These are phyloP conservation scores for Mallotus japonicus DNA, from an alignment of 441 rosid species.

Conservation along the genomic window DNA sequence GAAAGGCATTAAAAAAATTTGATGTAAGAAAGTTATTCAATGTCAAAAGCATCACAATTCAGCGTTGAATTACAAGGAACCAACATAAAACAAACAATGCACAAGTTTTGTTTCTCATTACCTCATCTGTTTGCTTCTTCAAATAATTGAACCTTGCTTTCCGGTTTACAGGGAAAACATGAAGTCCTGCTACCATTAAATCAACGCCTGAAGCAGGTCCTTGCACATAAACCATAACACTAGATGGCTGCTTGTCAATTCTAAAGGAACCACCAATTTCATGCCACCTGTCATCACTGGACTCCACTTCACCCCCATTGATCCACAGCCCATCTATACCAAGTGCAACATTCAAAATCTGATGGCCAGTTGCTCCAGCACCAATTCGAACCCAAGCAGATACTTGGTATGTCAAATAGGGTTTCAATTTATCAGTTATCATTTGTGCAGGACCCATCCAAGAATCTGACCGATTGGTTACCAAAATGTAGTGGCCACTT, in stretches of 20 bases:
- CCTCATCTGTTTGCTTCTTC: conserved; percentile 64
- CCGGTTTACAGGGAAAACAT: conserved; percentile 70
- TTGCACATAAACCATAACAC: conserved; percentile 74
- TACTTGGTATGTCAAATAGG: conserved; percentile 78
- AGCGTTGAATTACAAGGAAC: too few species aligned
- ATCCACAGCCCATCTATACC: conserved; percentile 79
- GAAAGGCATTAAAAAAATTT: neutral
- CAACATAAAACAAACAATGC: neutral
- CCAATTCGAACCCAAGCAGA: conserved; percentile 90
- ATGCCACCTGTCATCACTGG: conserved; percentile 61
- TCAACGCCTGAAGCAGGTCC: conserved; percentile 80
- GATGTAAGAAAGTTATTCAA: conserved; percentile 1
- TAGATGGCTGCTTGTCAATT: conserved; percentile 74
- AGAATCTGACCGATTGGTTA: conserved; percentile 64
- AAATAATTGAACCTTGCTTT: conserved; percentile 56
- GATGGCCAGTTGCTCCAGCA: conserved; percentile 55
- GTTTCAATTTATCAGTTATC: conserved; percentile 61
- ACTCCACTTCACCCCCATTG: conserved; percentile 80
- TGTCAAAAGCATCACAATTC: neutral
- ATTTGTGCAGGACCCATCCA: conserved; percentile 99
- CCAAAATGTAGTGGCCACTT: conserved; percentile 61
- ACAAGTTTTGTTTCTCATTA: conserved; percentile 26
- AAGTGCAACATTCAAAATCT: conserved; percentile 73
- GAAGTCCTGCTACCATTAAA: conserved; percentile 73
- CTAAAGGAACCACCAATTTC: conserved; percentile 84